A percentile compares a stretch with the other conserved stretches of the same genome.
These are phyloP conservation scores for Candolleomyces aberdarensis DNA, from an alignment of 768 basidiomycete genomes.

Conservation along the genomic window DNA sequence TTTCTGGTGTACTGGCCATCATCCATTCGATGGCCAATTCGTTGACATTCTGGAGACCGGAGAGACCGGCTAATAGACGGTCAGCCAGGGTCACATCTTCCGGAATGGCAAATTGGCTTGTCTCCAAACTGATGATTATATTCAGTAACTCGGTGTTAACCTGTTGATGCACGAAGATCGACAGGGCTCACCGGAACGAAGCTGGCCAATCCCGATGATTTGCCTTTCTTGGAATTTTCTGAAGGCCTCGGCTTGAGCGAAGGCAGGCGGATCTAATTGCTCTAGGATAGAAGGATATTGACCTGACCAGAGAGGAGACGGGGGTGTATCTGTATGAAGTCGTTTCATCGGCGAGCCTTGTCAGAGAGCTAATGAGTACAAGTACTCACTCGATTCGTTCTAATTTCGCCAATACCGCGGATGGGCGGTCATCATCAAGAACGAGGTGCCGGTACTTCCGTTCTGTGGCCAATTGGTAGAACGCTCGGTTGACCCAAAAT, in stretches of 20 bases:
- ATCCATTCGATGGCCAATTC: conserved; percentile 16
- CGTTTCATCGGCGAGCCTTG: neutral
- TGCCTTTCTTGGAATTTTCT: conserved; percentile 4
- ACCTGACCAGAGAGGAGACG: conserved; percentile 13
- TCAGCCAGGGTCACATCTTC: conserved; percentile 16
- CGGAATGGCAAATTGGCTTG: conserved; percentile 1
- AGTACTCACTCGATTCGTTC: conserved; percentile 16
- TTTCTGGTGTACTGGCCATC: conserved; percentile 8
- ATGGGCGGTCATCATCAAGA: conserved; percentile 16
- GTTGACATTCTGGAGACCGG: conserved; percentile 7
- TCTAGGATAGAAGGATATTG: conserved; percentile 16
- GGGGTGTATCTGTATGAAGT: conserved; percentile 7
- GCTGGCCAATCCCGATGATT: conserved; percentile 13
- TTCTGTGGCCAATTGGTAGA: conserved; percentile 15
- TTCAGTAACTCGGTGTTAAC: neutral
- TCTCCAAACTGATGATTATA: conserved; percentile 1
- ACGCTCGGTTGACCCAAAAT: conserved; percentile 14
- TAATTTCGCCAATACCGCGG: conserved; percentile 8
- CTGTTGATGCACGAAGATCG: neutral
- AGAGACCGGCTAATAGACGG: conserved; percentile 12
- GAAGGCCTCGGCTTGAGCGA: conserved; percentile 8
- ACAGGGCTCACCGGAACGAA: conserved; percentile 11
- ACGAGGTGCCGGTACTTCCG: conserved; percentile 16
- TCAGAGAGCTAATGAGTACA: neutral
- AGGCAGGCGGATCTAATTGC: conserved; percentile 21